Conservation (phyloP, 1,139 yeast species). For the Zygosaccharomyces sapae region DNA sequence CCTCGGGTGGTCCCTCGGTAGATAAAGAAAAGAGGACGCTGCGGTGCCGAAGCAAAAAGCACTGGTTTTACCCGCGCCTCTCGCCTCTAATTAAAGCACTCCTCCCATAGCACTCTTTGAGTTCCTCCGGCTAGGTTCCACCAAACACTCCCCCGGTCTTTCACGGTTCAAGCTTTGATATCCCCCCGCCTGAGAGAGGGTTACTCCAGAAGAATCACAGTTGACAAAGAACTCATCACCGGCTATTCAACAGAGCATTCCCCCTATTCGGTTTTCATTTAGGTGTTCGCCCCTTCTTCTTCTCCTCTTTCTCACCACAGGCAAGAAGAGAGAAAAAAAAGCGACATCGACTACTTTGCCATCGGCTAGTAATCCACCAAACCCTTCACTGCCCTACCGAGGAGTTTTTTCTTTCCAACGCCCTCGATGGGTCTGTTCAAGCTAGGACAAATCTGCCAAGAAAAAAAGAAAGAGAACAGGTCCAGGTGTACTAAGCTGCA, state of each 20-base stretch:
- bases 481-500: slow-evolving; percentile 5
- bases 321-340: too few relatives aligned
- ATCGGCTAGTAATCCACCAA: slow-evolving; percentile 40
- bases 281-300: too few relatives aligned
- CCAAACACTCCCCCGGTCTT: slow-evolving; percentile 28
- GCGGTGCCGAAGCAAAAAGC: too few relatives aligned
- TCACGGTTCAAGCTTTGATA: slow-evolving; percentile 29
- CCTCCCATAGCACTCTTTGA: slow-evolving; percentile 38
- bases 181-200: slow-evolving; percentile 36
- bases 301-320: slow-evolving; percentile 22
- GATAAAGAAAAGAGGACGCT: not conserved
- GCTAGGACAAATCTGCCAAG: slow-evolving; percentile 14
- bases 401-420: too few relatives aligned
- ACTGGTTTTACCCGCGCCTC: too few relatives aligned
- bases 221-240: slow-evolving; percentile 17
- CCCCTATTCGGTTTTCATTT: slow-evolving; percentile 34
- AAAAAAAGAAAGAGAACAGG: too few relatives aligned
- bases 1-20: too few relatives aligned
- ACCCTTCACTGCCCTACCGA: slow-evolving; percentile 38
- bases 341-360: slow-evolving; percentile 33
- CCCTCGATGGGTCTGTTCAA: slow-evolving; percentile 30
- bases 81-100: slow-evolving; percentile 6
- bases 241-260: slow-evolving; percentile 35
- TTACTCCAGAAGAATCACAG: slow-evolving; percentile 33
- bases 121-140: slow-evolving; percentile 35